These are phyloP conservation scores for Trametes coccinea DNA, from an alignment of 768 basidiomycete species.

Conservation along the genomic window DNA sequence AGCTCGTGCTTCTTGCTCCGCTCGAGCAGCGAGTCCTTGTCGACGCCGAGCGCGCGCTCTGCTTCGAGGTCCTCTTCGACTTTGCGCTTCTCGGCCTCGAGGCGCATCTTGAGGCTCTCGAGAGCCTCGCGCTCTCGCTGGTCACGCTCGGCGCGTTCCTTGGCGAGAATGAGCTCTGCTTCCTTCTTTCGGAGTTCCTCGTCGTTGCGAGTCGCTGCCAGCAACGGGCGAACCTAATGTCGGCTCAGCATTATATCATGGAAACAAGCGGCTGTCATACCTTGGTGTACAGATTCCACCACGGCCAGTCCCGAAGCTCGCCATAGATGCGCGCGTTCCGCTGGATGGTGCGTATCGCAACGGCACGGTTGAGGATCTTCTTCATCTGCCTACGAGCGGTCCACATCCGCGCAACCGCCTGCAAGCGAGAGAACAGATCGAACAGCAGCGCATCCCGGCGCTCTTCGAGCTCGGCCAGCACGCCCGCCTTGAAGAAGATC, in stretches of 20 bases:
- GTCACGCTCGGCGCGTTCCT: slow-evolving; percentile 86
- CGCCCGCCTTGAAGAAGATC: slow-evolving; percentile 98
- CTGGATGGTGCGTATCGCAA: slow-evolving; percentile 90
- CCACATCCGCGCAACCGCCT: slow-evolving; percentile 84
- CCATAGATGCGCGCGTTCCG: slow-evolving; percentile 91
- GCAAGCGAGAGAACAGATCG: slow-evolving; percentile 85
- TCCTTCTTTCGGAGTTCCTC: slow-evolving; percentile 90
- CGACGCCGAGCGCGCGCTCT: slow-evolving; percentile 74
- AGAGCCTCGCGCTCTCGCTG: slow-evolving; percentile 77
- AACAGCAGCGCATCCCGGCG: slow-evolving; percentile 84
- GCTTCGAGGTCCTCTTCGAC: slow-evolving; percentile 81
- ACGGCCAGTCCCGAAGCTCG: slow-evolving; percentile 92
- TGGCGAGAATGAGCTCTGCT: slow-evolving; percentile 73
- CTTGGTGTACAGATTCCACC: slow-evolving; percentile 99
- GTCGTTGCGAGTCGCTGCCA: slow-evolving; percentile 90
- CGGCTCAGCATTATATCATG: neutral
- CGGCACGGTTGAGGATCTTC: slow-evolving; percentile 91
- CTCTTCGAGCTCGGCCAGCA: slow-evolving; percentile 94
- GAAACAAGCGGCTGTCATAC: slow-evolving; percentile 34
- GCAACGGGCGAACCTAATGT: slow-evolving; percentile 78
- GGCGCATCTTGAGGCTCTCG: slow-evolving; percentile 75
- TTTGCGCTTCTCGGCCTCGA: slow-evolving; percentile 82
- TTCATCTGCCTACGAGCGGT: slow-evolving; percentile 87
- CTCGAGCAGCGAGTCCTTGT: slow-evolving; percentile 82
- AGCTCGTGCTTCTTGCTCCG: slow-evolving; percentile 83